A percentile compares a stretch with the other conserved stretches of the same genome.
Evolutionary conservation across 78 protist species (phyloP).

Genomic region (Dictyostelium intermedium): DNA sequence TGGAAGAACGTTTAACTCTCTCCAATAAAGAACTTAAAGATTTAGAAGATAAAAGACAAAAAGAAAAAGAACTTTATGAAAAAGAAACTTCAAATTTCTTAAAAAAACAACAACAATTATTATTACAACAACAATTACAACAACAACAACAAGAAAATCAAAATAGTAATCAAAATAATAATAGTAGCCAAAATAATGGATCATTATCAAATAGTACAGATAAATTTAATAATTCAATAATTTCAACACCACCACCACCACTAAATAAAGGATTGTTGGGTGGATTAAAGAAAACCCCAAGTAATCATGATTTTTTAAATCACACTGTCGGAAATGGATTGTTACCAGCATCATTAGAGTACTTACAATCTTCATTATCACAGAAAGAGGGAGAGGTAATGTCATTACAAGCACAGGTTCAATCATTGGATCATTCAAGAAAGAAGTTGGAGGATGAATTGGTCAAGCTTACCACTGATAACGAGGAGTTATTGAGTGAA

Average conservation of each 20-base stretch:
- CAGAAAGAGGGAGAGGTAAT: slow-evolving; percentile 60
- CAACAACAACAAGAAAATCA: neutral
- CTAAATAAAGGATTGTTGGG: neutral
- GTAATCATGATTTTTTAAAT: slow-evolving; percentile 16
- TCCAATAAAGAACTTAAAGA: slow-evolving; percentile 55
- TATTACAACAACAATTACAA: slow-evolving; percentile 32
- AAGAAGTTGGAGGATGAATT: slow-evolving; percentile 73
- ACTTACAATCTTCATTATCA: slow-evolving; percentile 3
- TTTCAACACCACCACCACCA: neutral
- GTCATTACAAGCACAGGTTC: slow-evolving; percentile 13
- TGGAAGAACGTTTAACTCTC: neutral
- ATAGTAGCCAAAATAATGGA: neutral
- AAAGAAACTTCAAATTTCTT: neutral
- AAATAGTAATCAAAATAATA: neutral
- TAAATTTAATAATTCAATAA: neutral
- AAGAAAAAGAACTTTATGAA: slow-evolving; percentile 43
- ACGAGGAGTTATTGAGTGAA: slow-evolving; percentile 49
- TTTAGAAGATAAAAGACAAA: slow-evolving; percentile 12
- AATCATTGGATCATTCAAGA: slow-evolving; percentile 29
- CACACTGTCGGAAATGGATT: neutral
- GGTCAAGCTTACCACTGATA: slow-evolving; percentile 45
- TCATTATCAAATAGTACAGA: neutral
- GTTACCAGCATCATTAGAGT: slow-evolving; percentile 10
- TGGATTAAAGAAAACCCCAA: slow-evolving; percentile 31
- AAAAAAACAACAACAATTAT: slow-evolving; percentile 14